phyloP scores from a whole-genome alignment of 106 monocot species.

The Allium cepa region DNA sequence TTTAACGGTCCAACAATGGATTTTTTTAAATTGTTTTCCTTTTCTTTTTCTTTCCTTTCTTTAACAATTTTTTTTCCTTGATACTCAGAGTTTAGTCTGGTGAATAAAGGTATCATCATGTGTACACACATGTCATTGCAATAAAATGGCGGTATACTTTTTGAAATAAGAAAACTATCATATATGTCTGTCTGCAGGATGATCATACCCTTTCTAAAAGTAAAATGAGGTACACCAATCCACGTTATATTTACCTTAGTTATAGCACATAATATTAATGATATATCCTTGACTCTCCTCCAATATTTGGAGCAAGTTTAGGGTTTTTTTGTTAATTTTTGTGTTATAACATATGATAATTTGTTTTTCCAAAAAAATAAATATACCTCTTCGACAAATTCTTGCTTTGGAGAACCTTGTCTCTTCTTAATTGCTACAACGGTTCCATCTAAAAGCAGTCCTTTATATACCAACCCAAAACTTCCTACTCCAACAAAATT shows the following conservation, averaged over 20 bases:
- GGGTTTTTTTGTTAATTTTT: too few relatives aligned
- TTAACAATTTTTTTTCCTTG: too few relatives aligned
- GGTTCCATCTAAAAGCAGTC: slow-evolving; percentile 61
- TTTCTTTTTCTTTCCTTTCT: too few relatives aligned
- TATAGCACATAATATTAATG: too few relatives aligned
- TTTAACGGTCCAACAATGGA: too few relatives aligned
- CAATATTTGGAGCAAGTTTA: too few relatives aligned
- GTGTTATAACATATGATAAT: too few relatives aligned
- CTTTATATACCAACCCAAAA: slow-evolving; percentile 74
- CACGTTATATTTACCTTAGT: background rate
- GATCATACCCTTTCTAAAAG: background rate
- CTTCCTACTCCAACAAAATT: slow-evolving; percentile 58
- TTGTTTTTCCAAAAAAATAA: background rate
- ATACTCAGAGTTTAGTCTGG: too few relatives aligned
- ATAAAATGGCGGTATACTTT: background rate
- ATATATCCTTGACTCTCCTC: too few relatives aligned
- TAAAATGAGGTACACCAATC: background rate
- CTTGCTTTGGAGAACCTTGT: slow-evolving; percentile 17
- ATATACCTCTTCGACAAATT: slow-evolving; percentile 57
- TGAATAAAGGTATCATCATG: too few relatives aligned
- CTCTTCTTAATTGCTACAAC: slow-evolving; percentile 65
- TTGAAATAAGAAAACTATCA: background rate
- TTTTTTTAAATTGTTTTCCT: too few relatives aligned
- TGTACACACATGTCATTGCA: too few relatives aligned
- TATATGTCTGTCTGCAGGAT: background rate